Evolutionary conservation across 495 filamentous ascomycete genomes (phyloP), one percentile per base, ranked within the genome.

Genomic region (Daldinia grandis): DNA sequence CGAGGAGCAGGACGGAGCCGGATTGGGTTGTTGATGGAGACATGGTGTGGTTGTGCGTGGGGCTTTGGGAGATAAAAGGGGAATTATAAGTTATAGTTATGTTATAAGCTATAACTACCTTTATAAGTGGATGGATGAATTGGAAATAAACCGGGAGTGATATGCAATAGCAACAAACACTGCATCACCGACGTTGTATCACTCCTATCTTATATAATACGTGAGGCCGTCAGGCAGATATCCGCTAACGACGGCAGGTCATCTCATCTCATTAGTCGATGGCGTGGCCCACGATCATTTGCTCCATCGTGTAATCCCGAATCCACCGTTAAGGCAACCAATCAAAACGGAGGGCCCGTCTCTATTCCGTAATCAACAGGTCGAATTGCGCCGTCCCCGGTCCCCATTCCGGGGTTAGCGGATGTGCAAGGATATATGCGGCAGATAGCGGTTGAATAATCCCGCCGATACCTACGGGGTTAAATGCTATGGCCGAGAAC

Each of bases 1-100:
- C 85, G 3, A 80, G 74, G 12, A 87, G 65, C 17, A 87, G 76
- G 68, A 87, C 25, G 0, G 69, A 15, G 37, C 56, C 64, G 28
- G 55, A 28, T 17, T 37, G 66, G n/a, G 74, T 35, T 14, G 33
- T 35, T 14, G 33, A 14, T 5, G 33, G 21, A 58, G 10, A 62
- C 59, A 28, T 71, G 76, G 5, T 47, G 3, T 24, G 38, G 14
- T 40, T 47, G 2, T 47, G 6, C 9, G 17, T 47, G 17, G 42
- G 19, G 42, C 0, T 47, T 47, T n/a, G 3, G 7, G 17, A 44
- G 40, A 44, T 12, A 44, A 35, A 19, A 7, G 15, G 4, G 40
- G 0, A 14, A 35, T 35, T 35, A 14, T 35, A 35, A 35, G 31
- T n/a, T n/a, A n/a, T n/a, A 7, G 31, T 7, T 35, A 35, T 2